phyloP scores from a whole-genome alignment of 192 early-diverging fungal genomes.

The Mortierella alpina region DNA sequence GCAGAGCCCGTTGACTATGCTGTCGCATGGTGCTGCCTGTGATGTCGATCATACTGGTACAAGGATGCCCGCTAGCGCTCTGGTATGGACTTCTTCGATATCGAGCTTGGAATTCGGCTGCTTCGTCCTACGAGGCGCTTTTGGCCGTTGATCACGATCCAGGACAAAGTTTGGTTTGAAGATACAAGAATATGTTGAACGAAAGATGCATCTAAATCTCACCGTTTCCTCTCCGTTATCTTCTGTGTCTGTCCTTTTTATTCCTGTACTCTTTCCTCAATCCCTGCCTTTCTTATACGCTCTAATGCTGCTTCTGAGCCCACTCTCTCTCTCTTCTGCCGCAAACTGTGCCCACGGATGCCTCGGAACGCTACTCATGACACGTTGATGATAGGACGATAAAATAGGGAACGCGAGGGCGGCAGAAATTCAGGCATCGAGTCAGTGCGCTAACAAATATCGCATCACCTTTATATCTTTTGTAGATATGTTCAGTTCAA shows the following conservation, averaged over 20 bases:
- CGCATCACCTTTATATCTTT: neutral
- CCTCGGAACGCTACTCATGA: no score
- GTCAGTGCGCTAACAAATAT: no score
- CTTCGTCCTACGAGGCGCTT: neutral
- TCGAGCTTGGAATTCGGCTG: neutral
- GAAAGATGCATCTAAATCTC: neutral
- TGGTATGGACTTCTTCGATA: neutral
- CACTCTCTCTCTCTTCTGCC: no score
- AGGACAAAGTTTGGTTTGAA: slow-evolving; percentile 8
- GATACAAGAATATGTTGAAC: neutral
- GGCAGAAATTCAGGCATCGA: no score
- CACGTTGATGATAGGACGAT: neutral
- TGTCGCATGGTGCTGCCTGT: neutral
- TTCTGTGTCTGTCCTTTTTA: neutral
- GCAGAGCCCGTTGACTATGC: neutral
- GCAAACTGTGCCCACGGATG: no score
- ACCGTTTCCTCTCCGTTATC: slow-evolving; percentile 1
- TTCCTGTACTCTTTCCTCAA: slow-evolving; percentile 1
- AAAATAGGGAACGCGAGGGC: neutral
- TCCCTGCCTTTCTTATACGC: no score
- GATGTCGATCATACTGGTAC: no score
- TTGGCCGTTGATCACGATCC: no score
- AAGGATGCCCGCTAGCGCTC: neutral
- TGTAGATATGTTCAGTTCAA: slow-evolving; percentile 85
- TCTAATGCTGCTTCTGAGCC: no score